Evolutionary conservation across 2,329 filamentous ascomycete genomes (phyloP), one percentile per base, ranked within the genome.

Genomic region (Dactylellina sp.): DNA sequence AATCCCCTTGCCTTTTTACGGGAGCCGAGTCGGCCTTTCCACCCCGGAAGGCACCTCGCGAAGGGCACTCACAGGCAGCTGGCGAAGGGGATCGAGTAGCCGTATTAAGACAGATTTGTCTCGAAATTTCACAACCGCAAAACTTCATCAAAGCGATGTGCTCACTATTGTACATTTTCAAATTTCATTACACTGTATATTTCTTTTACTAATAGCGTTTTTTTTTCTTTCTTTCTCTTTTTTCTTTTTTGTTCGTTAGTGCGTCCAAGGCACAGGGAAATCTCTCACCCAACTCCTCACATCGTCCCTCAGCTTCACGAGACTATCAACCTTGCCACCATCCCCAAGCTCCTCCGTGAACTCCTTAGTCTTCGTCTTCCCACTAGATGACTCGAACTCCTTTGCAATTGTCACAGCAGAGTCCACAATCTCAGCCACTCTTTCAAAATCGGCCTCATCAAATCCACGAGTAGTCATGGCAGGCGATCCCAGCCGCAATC

Each of bases 381-480:
- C 86, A 24, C 86, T 87, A 78, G 85, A 87, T 74, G 89, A 87
- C 80, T 89, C 86, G 49, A 96, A 83, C 71, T 90, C 87, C 77
- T 89, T 86, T 0, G 92, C 89, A 78, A 96, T 92, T 28, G 87
- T 88, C 50, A 96, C 92, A 7, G 91, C 90, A 52, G 91, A 88
- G 82, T 94, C 91, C 60, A 96, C 91, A 76, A 96, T 91, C 79
- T 92, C 90, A 12, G 91, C 92, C 12, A 96, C 91, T 14, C 91
- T 87, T 62, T 88, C 87, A 82, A 98, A 99, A 82, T 99, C 95
- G 63, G 90, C 88, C 79, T 93, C 89, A 77, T 86, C 87, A 81
- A 99, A 94, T n/a, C 94, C 95, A 75, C 95, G 89, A 16, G 92
- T 97, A 20, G 95, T 98, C 95, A 99, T 99, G 78, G 95, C 95